Conservation (phyloP, 768 basidiomycete genomes). For the Fomitopsis pulvina region DNA sequence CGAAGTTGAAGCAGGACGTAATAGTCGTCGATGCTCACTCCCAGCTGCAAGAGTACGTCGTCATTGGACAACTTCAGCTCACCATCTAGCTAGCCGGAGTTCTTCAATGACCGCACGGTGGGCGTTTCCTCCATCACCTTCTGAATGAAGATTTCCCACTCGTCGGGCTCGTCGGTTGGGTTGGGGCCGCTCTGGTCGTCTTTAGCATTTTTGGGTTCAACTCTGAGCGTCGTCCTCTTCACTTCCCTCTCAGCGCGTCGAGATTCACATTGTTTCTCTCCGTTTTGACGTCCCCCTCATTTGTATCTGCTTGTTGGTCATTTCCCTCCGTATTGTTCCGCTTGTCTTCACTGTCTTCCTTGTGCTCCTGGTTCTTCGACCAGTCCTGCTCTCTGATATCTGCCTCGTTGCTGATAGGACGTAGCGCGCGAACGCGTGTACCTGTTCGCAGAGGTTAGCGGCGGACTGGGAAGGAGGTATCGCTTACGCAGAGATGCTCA, state of each 20-base stretch:
- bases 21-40: conserved; percentile 17
- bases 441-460: conserved; percentile 1
- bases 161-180: neutral
- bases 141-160: conserved; percentile 4
- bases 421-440: conserved; percentile 17
- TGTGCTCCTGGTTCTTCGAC: conserved; percentile 6
- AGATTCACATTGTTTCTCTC: neutral
- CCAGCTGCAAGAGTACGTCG: conserved; percentile 12
- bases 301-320: neutral
- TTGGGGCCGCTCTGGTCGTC: neutral
- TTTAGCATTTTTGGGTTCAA: neutral
- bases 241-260: neutral
- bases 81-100: conserved; percentile 3
- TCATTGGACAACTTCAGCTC: conserved; percentile 12
- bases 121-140: conserved; percentile 9
- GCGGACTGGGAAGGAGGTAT: conserved; percentile 1
- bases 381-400: conserved; percentile 14
- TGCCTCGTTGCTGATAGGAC: conserved; percentile 12
- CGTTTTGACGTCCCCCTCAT: neutral
- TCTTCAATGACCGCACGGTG: conserved; percentile 5
- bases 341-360: neutral
- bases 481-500: conserved; percentile 2
- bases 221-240: neutral
- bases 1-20: neutral
- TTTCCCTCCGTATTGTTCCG: neutral